Evolutionary conservation across 2,329 filamentous ascomycete species (phyloP).

Genomic region (Furcasterigmium furcatum): DNA sequence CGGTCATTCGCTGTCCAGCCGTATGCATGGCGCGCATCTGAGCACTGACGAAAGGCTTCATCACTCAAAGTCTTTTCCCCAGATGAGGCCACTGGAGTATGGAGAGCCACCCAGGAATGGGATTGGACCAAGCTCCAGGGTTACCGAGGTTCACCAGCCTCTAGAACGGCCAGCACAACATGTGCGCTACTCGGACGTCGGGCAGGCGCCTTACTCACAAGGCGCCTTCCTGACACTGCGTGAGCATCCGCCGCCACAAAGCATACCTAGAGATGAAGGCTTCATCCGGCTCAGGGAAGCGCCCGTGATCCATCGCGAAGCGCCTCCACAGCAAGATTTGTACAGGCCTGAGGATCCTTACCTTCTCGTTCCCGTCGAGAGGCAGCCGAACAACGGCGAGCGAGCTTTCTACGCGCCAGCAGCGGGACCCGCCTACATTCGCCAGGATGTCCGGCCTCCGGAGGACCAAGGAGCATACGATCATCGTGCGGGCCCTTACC

Average conservation of each 20-base stretch:
- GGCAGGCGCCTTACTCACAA: no score
- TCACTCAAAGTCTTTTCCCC: no score
- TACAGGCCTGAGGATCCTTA: no score
- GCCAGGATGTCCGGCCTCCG: neutral
- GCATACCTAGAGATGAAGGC: neutral
- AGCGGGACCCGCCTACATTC: neutral
- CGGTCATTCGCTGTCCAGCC: neutral
- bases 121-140: no score
- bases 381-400: neutral
- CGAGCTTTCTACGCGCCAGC: neutral
- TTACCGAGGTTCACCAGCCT: no score
- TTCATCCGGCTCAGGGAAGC: constrained; percentile 2
- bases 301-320: neutral
- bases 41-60: neutral
- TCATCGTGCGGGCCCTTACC: no score
- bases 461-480: no score
- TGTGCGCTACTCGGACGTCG: no score
- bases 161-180: no score
- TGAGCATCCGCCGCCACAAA: neutral
- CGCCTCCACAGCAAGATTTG: neutral
- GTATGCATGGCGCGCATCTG: neutral
- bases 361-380: neutral
- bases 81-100: no score
- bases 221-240: neutral
- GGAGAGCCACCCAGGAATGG: no score